Percentiles rank a stretch among this genome's conserved stretches.
phyloP scores from a whole-genome alignment of 148 eudicot genomes.

The Dianthus caryophyllus region DNA sequence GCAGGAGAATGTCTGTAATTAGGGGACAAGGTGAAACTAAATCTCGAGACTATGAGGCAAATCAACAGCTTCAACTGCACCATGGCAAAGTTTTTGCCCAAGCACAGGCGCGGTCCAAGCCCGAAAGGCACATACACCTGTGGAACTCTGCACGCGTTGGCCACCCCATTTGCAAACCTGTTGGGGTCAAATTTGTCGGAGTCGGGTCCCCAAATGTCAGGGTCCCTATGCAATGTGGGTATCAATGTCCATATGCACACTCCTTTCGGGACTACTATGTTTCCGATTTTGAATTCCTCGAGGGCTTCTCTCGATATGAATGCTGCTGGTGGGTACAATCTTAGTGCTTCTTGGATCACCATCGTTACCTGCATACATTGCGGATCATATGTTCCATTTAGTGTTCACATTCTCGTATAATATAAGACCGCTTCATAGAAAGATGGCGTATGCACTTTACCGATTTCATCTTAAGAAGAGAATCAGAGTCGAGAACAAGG shows the following conservation, averaged over 20 bases:
- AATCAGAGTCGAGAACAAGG: conserved; percentile 35
- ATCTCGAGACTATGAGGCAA: conserved; percentile 42
- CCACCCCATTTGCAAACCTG: conserved; percentile 61
- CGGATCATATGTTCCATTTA: neutral
- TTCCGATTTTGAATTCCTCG: conserved; percentile 55
- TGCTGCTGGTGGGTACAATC: conserved; percentile 80
- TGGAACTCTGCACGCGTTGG: conserved; percentile 63
- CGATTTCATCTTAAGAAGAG: conserved; percentile 62
- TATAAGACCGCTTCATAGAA: too few relatives aligned
- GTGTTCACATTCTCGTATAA: neutral
- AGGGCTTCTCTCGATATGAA: conserved; percentile 85
- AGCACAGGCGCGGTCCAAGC: conserved; percentile 60
- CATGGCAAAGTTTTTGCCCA: conserved; percentile 78
- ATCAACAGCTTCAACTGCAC: conserved; percentile 59
- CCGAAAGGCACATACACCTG: conserved; percentile 82
- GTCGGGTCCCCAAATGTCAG: conserved; percentile 62
- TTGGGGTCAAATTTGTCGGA: conserved; percentile 66
- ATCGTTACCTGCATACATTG: conserved; percentile 46
- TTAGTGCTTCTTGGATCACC: conserved; percentile 80
- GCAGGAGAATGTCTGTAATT: conserved; percentile 61
- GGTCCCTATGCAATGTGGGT: conserved; percentile 75
- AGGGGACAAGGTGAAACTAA: conserved; percentile 61
- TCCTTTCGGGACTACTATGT: conserved; percentile 62
- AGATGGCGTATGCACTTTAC: conserved; percentile 22
- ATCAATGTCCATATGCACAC: conserved; percentile 79